Percentiles rank a stretch among this genome's conserved stretches.
Conservation (phyloP, 1,284 basidiomycete species). For the Irpex sp. region DNA sequence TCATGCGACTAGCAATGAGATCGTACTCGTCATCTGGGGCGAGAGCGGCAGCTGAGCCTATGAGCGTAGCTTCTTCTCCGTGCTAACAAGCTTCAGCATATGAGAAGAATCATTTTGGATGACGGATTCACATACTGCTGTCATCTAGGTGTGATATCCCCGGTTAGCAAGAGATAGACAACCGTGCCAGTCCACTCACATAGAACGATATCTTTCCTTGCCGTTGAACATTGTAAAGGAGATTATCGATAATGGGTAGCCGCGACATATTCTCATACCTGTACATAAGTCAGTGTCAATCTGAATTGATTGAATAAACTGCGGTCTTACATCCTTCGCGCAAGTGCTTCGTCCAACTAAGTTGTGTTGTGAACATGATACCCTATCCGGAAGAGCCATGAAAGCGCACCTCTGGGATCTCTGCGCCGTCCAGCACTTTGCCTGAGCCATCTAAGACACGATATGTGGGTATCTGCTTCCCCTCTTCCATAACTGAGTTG, state of each 20-base stretch:
- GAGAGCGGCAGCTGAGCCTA: slow-evolving; percentile 87
- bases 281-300: neutral
- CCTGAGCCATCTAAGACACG: slow-evolving; percentile 79
- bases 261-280: slow-evolving; percentile 84
- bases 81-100: slow-evolving; percentile 40
- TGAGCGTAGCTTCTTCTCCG: slow-evolving; percentile 90
- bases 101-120: neutral
- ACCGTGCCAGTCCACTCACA: slow-evolving; percentile 41
- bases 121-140: slow-evolving; percentile 47
- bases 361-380: neutral
- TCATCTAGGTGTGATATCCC: slow-evolving; percentile 51
- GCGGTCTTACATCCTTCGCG: slow-evolving; percentile 59
- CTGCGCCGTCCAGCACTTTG: slow-evolving; percentile 65
- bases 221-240: slow-evolving; percentile 88
- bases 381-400: neutral
- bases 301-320: neutral
- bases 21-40: slow-evolving; percentile 82
- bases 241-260: slow-evolving; percentile 82
- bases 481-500: slow-evolving; percentile 63
- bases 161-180: slow-evolving; percentile 12
- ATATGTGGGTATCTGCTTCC: slow-evolving; percentile 74
- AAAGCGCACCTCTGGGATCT: slow-evolving; percentile 61
- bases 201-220: slow-evolving; percentile 96
- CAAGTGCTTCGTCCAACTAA: slow-evolving; percentile 71
- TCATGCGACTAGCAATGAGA: neutral